These are phyloP conservation scores for Pseudocercospora vitis DNA, from an alignment of 2,329 filamentous ascomycete species.

Conservation along the genomic window DNA sequence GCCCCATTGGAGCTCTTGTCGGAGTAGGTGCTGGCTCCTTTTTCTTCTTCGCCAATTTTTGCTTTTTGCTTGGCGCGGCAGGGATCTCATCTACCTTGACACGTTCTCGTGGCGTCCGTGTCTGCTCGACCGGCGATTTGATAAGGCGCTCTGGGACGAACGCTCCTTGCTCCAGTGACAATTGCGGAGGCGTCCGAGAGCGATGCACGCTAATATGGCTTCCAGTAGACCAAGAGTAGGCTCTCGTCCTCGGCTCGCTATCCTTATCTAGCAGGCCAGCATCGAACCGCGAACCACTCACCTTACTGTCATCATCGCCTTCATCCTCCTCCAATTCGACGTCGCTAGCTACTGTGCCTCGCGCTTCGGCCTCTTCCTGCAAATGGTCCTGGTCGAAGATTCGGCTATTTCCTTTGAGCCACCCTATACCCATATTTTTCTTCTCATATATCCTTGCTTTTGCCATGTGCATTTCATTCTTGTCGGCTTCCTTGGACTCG, in stretches of 20 bases:
- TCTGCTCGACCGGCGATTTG: no score
- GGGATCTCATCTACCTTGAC: no score
- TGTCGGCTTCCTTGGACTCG: background rate
- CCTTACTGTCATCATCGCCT: constrained; percentile 1
- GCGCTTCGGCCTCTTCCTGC: background rate
- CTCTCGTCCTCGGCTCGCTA: constrained; percentile 3
- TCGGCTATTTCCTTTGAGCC: background rate
- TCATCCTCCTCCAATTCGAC: background rate
- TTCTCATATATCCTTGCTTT: background rate
- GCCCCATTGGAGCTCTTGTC: background rate
- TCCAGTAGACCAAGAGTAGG: constrained; percentile 5
- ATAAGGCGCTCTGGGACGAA: background rate
- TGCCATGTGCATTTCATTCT: constrained; percentile 1
- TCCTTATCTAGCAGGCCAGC: constrained; percentile 1
- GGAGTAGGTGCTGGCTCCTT: background rate
- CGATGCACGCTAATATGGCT: constrained; percentile 4
- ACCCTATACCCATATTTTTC: background rate
- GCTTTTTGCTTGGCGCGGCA: background rate
- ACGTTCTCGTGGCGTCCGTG: background rate
- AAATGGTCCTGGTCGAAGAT: background rate
- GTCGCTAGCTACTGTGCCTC: background rate
- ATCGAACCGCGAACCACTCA: background rate
- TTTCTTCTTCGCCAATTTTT: background rate
- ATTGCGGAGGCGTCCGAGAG: background rate
- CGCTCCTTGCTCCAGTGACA: background rate